Conservation (phyloP, 2,329 filamentous ascomycete species). For the Onygena corvina region DNA sequence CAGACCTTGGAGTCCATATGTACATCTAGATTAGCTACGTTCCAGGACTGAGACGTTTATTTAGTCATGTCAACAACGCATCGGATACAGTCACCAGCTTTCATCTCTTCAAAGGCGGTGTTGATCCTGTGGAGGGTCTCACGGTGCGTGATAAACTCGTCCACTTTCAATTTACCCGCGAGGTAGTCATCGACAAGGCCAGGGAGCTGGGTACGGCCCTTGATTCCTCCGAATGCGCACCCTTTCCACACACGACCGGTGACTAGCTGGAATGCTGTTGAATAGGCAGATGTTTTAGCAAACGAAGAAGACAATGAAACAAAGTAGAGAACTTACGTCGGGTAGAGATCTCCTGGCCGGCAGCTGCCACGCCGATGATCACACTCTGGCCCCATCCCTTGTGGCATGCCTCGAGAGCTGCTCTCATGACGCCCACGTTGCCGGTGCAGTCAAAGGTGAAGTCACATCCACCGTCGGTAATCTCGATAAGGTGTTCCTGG, state of each 20-base stretch:
- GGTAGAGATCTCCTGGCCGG: conserved; percentile 88
- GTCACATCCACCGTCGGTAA: conserved; percentile 96
- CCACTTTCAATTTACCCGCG: conserved; percentile 82
- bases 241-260: conserved; percentile 97
- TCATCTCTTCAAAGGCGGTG: conserved; percentile 83
- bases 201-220: conserved; percentile 85
- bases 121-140: conserved; percentile 76
- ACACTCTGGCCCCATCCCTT: conserved; percentile 99
- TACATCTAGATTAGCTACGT: neutral
- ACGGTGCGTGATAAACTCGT: conserved; percentile 98
- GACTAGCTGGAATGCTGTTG: conserved; percentile 86
- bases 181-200: conserved; percentile 83
- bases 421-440: conserved; percentile 90
- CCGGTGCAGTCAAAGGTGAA: conserved; percentile 99
- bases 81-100: conserved; percentile 90
- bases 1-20: neutral
- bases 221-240: conserved; percentile 95
- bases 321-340: conserved; percentile 54
- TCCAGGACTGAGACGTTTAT: conserved; percentile 12
- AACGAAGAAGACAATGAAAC: neutral
- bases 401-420: conserved; percentile 92
- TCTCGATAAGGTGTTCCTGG: conserved; percentile 85
- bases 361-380: conserved; percentile 92
- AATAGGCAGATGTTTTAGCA: conserved; percentile 10
- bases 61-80: conserved; percentile 64